phyloP scores from a whole-genome alignment of 2,329 filamentous ascomycete species.

The Penicillium brasilianum region DNA sequence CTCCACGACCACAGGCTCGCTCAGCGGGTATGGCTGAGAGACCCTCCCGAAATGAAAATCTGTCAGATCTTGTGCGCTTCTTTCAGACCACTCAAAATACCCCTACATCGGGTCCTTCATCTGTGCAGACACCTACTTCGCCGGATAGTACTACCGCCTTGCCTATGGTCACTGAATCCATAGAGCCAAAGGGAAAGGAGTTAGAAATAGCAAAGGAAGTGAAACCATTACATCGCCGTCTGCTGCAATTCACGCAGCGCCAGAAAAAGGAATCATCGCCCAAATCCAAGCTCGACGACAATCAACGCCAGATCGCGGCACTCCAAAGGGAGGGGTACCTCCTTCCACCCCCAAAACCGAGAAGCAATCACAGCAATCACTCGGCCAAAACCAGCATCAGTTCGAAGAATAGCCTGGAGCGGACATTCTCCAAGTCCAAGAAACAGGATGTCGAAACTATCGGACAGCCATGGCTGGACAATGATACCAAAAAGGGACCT shows the following conservation, averaged over 20 bases:
- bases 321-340: conserved; percentile 40
- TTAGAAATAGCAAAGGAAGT: conserved; percentile 14
- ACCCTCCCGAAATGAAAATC: conserved; percentile 38
- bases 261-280: conserved; percentile 35
- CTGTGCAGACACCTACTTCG: conserved; percentile 18
- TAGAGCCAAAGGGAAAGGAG: conserved; percentile 23
- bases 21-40: conserved; percentile 40
- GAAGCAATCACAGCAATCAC: conserved; percentile 19
- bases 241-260: conserved; percentile 41
- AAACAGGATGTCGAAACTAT: conserved; percentile 44
- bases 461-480: conserved; percentile 45
- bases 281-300: conserved; percentile 33
- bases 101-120: conserved; percentile 16
- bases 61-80: conserved; percentile 44
- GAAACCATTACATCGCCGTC: conserved; percentile 40
- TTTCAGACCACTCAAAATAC: conserved; percentile 38
- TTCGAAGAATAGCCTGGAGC: conserved; percentile 32
- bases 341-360: conserved; percentile 24
- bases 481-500: conserved; percentile 22
- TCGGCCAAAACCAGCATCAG: conserved; percentile 16
- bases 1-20: conserved; percentile 33
- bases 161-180: conserved; percentile 30
- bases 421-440: conserved; percentile 35
- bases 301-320: conserved; percentile 35
- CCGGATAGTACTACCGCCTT: conserved; percentile 35